Evolutionary conservation across 805 yeast species (phyloP).

Genomic region (Torulaspora microellipsoides): DNA sequence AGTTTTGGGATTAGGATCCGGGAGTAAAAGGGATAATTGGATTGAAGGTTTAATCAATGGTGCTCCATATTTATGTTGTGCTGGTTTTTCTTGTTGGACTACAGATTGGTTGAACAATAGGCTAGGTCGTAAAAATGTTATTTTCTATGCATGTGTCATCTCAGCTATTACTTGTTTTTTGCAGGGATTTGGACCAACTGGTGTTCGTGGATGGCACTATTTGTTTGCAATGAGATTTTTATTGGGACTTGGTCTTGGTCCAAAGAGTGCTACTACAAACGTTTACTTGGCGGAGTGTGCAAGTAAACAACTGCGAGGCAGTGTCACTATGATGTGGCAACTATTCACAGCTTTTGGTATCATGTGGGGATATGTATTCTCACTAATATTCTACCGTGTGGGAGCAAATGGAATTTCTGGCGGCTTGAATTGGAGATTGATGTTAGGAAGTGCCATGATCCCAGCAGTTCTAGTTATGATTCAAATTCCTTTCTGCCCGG

Average conservation of each 20-base stretch:
- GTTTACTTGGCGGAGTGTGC: conserved; percentile 65
- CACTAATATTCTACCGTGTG: conserved; percentile 57
- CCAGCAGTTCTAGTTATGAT: conserved; percentile 58
- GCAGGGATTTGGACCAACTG: conserved; percentile 50
- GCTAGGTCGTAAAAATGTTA: conserved; percentile 62
- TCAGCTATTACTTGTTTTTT: conserved; percentile 62
- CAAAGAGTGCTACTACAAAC: conserved; percentile 72
- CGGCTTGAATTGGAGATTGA: conserved; percentile 62
- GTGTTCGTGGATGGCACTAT: conserved; percentile 58
- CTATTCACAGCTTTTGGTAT: conserved; percentile 72
- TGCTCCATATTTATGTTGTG: conserved; percentile 65
- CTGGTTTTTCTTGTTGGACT: conserved; percentile 57
- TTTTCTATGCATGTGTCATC: conserved; percentile 57
- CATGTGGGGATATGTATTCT: conserved; percentile 64
- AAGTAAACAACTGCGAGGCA: conserved; percentile 59
- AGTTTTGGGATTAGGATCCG: conserved; percentile 47
- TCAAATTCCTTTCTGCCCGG: conserved; percentile 67
- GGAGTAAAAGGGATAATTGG: conserved; percentile 48
- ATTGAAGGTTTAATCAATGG: conserved; percentile 58
- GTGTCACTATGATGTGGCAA: conserved; percentile 71
- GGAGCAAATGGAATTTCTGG: conserved; percentile 35
- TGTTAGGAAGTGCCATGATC: conserved; percentile 62
- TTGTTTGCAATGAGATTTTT: conserved; percentile 61
- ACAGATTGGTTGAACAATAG: conserved; percentile 54
- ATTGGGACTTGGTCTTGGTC: conserved; percentile 67